A percentile compares a stretch with the other conserved stretches of the same genome.
These are phyloP conservation scores for Barnettozyma populi DNA, from an alignment of 805 yeast species.

Conservation along the genomic window DNA sequence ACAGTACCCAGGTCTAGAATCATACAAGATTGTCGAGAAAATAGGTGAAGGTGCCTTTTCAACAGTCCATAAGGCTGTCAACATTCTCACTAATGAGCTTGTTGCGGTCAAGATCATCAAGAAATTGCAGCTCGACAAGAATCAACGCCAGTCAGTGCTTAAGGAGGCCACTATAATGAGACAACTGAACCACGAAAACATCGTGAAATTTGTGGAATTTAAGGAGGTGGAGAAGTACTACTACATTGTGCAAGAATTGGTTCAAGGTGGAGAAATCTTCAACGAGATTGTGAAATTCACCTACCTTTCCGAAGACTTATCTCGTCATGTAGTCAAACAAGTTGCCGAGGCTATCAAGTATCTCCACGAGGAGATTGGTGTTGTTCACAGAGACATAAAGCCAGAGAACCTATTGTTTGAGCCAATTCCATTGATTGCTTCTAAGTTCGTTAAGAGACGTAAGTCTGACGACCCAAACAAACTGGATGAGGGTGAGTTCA, in stretches of 20 bases:
- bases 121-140: constrained; percentile 35
- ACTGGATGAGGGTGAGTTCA: constrained; percentile 56
- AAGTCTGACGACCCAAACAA: constrained; percentile 55
- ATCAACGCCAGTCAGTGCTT: constrained; percentile 39
- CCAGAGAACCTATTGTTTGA: constrained; percentile 90
- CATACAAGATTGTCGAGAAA: constrained; percentile 31
- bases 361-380: constrained; percentile 86
- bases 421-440: constrained; percentile 18
- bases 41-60: constrained; percentile 92
- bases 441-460: constrained; percentile 26
- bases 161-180: constrained; percentile 35
- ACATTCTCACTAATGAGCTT: constrained; percentile 32
- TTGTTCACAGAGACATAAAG: constrained; percentile 92
- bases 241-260: constrained; percentile 64
- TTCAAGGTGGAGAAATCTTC: constrained; percentile 70
- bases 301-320: constrained; percentile 49
- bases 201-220: constrained; percentile 51
- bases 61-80: constrained; percentile 68
- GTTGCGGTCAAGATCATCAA: constrained; percentile 77
- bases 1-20: constrained; percentile 24
- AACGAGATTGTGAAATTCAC: constrained; percentile 68
- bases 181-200: constrained; percentile 54
- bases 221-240: constrained; percentile 53
- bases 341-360: constrained; percentile 86
- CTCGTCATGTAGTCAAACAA: constrained; percentile 57